These are phyloP conservation scores for Solanum lycopersicoides DNA, from an alignment of 257 asterid species.

Conservation along the genomic window DNA sequence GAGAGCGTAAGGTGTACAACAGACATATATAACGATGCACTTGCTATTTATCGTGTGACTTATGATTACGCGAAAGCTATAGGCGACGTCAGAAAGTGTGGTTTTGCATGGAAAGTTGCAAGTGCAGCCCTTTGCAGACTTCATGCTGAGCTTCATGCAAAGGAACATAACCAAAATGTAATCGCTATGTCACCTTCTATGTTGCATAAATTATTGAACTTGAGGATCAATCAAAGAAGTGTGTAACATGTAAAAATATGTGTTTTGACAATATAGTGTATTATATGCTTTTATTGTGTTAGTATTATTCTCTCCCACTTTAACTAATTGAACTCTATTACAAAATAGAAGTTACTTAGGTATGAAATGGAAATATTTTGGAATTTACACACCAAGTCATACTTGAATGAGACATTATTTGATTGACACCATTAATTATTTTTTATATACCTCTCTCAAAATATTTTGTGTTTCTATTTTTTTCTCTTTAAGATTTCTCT, in stretches of 20 bases:
- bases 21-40: conserved; percentile 40
- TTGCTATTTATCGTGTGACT: conserved; percentile 46
- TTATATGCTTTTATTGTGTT: neutral
- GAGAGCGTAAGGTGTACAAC: conserved; percentile 22
- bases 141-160: conserved; percentile 20
- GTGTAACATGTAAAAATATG: neutral
- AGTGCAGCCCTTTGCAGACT: conserved; percentile 48
- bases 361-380: too few relatives aligned
- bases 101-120: conserved; percentile 73
- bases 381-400: too few relatives aligned
- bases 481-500: too few relatives aligned
- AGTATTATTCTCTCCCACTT: neutral
- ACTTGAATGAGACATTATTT: too few relatives aligned
- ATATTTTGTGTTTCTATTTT: too few relatives aligned
- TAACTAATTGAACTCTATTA: neutral
- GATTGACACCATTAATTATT: too few relatives aligned
- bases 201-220: conserved; percentile 34
- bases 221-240: neutral
- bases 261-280: neutral
- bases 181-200: conserved; percentile 31
- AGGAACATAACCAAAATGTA: conserved; percentile 23
- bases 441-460: too few relatives aligned
- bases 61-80: conserved; percentile 25
- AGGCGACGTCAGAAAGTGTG: conserved; percentile 21
- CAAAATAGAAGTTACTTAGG: too few relatives aligned